Evolutionary conservation across 2,329 filamentous ascomycete species (phyloP).

Genomic region (Shiraia sp.): DNA sequence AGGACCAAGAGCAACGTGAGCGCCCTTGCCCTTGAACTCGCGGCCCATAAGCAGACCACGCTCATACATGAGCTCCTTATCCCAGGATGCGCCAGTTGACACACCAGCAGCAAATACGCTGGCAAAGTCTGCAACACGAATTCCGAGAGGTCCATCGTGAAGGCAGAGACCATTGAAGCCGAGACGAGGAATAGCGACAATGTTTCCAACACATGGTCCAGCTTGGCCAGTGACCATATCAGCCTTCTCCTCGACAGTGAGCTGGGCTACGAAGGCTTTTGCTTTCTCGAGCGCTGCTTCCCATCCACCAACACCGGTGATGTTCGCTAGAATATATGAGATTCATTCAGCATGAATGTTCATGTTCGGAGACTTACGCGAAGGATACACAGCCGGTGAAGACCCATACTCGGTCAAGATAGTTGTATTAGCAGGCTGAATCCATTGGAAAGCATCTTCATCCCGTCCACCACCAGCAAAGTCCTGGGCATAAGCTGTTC

Average conservation of each 20-base stretch:
- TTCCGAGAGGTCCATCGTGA: conserved; percentile 45
- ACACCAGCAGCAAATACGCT: conserved; percentile 48
- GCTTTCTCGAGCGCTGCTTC: conserved; percentile 37
- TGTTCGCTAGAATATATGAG: conserved; percentile 47
- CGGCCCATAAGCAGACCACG: conserved; percentile 44
- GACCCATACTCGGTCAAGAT: conserved; percentile 35
- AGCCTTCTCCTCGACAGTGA: conserved; percentile 39
- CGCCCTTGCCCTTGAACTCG: conserved; percentile 42
- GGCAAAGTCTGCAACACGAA: conserved; percentile 40
- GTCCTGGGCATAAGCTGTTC: conserved; percentile 28
- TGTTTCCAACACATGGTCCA: conserved; percentile 60
- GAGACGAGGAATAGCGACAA: conserved; percentile 43
- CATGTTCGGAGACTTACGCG: conserved; percentile 21
- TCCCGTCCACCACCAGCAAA: conserved; percentile 16
- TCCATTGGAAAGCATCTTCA: conserved; percentile 30
- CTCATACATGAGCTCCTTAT: conserved; percentile 43
- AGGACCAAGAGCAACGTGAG: conserved; percentile 55
- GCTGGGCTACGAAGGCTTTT: conserved; percentile 34
- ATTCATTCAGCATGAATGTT: not conserved
- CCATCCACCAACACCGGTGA: conserved; percentile 37
- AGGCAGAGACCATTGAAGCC: conserved; percentile 48
- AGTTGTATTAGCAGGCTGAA: conserved; percentile 36
- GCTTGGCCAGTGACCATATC: conserved; percentile 46
- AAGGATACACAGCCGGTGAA: conserved; percentile 33
- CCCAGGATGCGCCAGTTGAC: conserved; percentile 45